Base-by-base conservation (phyloP, 371 early-diverging fungal genomes). In the Lichtheimia ornata region DNA sequence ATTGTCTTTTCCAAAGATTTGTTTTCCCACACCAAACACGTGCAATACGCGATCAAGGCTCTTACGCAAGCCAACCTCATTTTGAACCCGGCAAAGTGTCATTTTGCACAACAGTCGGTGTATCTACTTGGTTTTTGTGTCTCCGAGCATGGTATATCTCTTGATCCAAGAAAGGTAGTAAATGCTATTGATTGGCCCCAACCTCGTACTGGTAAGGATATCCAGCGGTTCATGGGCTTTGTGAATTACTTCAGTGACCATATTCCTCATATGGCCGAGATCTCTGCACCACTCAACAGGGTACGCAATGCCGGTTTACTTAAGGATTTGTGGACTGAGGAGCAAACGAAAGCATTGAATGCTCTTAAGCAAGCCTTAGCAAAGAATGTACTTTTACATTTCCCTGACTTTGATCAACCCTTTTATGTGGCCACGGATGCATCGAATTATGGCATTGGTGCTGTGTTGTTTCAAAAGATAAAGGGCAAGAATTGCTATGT, bases 341-440 rank as follows among this genome's bases (percentile, higher is more conserved):
- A 11, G 7, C 61, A 71, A 15, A 28, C 53, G 0, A 44, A 22
- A 13, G 41, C 58, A n/a, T 66, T 71, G 22, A 18, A 62, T 12
- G 15, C n/a, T 5, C 17, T 65, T 1, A 70, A 63, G 24, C 9
- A 44, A 13, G 49, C 56, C 0, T 35, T 66, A 3, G 6, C 24
- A 0, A 20, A 51, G 28, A 25, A 66, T 15, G 64, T 62, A 12
- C 24, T 54, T 4, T 35, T 64, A 17, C 20, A 27, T n/a, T 59
- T 20, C 13, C 74, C 79, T 2, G 67, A 83, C 17, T 62, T 71
- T 7, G 42, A 4, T 0, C 18, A 56, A 1, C 65, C 62, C 1
- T 75, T 79, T 45, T 65, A 61, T 27, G 57, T 80, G 0, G 75
- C 70, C 5, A 77, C 78, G 0, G 78, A 84, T 61, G 74, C 78